Conservation (phyloP, 495 filamentous ascomycete species). For the Daldinia loculata region DNA sequence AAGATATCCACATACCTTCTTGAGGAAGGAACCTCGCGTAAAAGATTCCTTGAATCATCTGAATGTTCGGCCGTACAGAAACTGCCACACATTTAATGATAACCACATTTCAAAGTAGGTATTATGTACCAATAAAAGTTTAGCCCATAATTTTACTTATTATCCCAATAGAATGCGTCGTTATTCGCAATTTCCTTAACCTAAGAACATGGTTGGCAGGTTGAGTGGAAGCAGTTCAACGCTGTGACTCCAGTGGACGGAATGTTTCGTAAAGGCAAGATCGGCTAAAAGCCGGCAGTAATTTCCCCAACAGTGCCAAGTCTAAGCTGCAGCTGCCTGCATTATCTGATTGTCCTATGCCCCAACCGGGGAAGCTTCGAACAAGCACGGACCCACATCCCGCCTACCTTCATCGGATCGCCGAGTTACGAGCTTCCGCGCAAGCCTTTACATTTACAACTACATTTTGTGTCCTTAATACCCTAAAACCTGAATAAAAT, state of each 20-base stretch:
- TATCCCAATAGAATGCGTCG: not conserved
- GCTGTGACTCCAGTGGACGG: not conserved
- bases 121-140: not conserved
- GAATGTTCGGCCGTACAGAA: not conserved
- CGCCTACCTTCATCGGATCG: constrained; percentile 1
- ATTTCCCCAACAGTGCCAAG: not conserved
- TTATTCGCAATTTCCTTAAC: not conserved
- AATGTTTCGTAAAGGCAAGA: not conserved
- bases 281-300: constrained; percentile 30
- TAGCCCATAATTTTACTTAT: not conserved
- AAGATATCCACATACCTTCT: constrained; percentile 67
- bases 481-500: not conserved
- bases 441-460: not conserved
- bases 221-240: not conserved
- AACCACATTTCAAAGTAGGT: constrained; percentile 1
- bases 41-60: constrained; percentile 94
- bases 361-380: constrained; percentile 32
- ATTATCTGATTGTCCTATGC: constrained; percentile 19
- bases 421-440: constrained; percentile 1
- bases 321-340: constrained; percentile 9
- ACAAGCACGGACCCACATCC: constrained; percentile 1
- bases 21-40: constrained; percentile 91
- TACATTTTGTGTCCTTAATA: constrained; percentile 15
- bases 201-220: not conserved
- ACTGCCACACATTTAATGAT: not conserved